These are phyloP conservation scores for Aspergillus ruber DNA, from an alignment of 2,329 filamentous ascomycete species.

Conservation along the genomic window DNA sequence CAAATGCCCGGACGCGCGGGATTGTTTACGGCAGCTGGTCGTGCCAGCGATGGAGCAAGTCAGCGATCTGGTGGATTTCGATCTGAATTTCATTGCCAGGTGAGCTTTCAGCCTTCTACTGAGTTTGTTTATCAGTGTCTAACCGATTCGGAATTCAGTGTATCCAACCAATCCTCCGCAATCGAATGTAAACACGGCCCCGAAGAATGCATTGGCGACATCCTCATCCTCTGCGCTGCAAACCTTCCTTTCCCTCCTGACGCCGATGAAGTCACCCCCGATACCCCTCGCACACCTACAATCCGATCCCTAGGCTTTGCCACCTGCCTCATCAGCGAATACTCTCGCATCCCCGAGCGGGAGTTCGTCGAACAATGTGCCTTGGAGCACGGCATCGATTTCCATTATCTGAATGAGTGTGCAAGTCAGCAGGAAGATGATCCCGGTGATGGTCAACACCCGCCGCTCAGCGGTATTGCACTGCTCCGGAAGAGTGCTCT, in stretches of 20 bases:
- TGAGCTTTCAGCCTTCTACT: conserved; percentile 34
- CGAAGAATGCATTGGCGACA: conserved; percentile 86
- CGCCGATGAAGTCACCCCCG: conserved; percentile 36
- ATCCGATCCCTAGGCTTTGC: conserved; percentile 89
- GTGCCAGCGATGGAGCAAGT: conserved; percentile 80
- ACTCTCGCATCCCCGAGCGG: conserved; percentile 67
- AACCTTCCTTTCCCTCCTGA: conserved; percentile 48
- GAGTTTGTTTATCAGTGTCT: not conserved
- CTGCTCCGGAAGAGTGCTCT: conserved; percentile 42
- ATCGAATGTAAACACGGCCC: conserved; percentile 86
- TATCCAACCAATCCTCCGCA: conserved; percentile 68
- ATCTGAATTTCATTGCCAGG: conserved; percentile 81
- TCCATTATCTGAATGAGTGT: conserved; percentile 74
- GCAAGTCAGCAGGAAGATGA: conserved; percentile 69
- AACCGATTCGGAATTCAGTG: conserved; percentile 31
- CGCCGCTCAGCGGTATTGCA: conserved; percentile 47
- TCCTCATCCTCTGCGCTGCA: conserved; percentile 85
- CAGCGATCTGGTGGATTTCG: conserved; percentile 81
- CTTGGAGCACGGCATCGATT: conserved; percentile 81
- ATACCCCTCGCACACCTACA: conserved; percentile 55
- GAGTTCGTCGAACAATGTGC: conserved; percentile 81
- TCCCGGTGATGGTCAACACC: conserved; percentile 49
- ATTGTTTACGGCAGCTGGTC: conserved; percentile 73
- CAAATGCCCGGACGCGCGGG: conserved; percentile 88
- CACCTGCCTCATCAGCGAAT: conserved; percentile 78